Evolutionary conservation across 495 filamentous ascomycete species (phyloP).

Genomic region (Daldinia childiae): DNA sequence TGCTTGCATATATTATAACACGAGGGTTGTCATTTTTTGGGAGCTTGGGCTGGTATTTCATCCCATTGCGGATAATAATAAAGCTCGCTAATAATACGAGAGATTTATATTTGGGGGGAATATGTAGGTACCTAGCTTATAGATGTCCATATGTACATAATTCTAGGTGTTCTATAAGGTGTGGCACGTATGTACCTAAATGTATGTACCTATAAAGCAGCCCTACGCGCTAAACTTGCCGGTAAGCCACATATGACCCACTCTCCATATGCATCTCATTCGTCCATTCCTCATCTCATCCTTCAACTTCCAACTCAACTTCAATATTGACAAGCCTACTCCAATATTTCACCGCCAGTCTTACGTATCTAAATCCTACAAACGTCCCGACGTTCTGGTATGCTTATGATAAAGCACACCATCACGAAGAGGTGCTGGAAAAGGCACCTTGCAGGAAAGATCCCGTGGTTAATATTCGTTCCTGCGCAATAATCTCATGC

Average conservation of each 20-base stretch:
- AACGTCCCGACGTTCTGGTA: conserved; percentile 19
- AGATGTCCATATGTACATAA: too few relatives aligned
- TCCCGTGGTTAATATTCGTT: neutral
- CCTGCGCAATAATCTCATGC: conserved; percentile 5
- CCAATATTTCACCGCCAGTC: conserved; percentile 31
- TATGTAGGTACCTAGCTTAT: neutral
- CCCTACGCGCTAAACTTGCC: conserved; percentile 23
- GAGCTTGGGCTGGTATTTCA: conserved; percentile 14
- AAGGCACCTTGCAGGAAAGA: neutral
- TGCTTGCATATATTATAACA: conserved; percentile 27
- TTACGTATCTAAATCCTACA: conserved; percentile 31
- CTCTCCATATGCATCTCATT: conserved; percentile 11
- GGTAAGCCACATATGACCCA: conserved; percentile 8
- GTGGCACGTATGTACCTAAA: too few relatives aligned
- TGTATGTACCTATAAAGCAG: neutral
- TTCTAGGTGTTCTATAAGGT: too few relatives aligned
- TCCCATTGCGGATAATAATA: conserved; percentile 8
- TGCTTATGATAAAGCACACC: conserved; percentile 10
- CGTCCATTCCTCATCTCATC: conserved; percentile 13
- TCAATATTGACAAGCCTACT: conserved; percentile 15
- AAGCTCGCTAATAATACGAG: conserved; percentile 3
- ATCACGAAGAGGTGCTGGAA: conserved; percentile 13
- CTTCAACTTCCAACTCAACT: conserved; percentile 17
- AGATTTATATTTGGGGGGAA: neutral
- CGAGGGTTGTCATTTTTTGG: conserved; percentile 2